Conservation (phyloP, 192 early-diverging fungal species). For the Dispira simplex region DNA sequence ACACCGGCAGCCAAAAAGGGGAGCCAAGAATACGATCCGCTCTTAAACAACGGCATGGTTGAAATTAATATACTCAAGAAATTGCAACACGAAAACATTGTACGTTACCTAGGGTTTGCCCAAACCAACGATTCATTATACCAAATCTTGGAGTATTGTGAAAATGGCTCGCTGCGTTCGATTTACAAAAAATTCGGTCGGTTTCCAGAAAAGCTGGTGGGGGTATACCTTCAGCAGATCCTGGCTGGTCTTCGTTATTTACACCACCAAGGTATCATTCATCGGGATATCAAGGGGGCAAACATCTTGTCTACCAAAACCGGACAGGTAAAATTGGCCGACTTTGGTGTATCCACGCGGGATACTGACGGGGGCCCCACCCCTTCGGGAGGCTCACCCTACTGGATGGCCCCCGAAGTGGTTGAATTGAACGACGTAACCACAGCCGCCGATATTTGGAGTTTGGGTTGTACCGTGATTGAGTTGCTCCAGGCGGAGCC, state of each 20-base stretch:
- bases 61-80: conserved; percentile 12
- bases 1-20: not conserved
- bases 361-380: conserved; percentile 26
- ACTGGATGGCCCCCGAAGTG: conserved; percentile 69
- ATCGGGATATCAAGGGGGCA: conserved; percentile 42
- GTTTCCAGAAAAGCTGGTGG: conserved; percentile 52
- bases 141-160: conserved; percentile 74
- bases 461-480: conserved; percentile 53
- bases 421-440: conserved; percentile 48
- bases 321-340: conserved; percentile 56
- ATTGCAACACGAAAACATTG: conserved; percentile 42
- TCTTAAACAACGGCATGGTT: conserved; percentile 4
- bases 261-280: conserved; percentile 36
- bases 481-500: conserved; percentile 54
- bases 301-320: conserved; percentile 57
- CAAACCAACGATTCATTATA: conserved; percentile 52
- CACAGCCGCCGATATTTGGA: conserved; percentile 57
- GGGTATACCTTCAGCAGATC: conserved; percentile 49
- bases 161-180: conserved; percentile 54
- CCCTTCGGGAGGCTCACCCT: conserved; percentile 49
- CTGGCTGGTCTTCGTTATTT: conserved; percentile 33
- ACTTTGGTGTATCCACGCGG: conserved; percentile 60
- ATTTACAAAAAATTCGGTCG: conserved; percentile 56
- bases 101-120: conserved; percentile 61
- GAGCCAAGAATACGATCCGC: conserved; percentile 1